Evolutionary conservation across 345 rosid species (phyloP), one percentile per base, ranked within the genome.

Genomic region (Hibiscus trionum): DNA sequence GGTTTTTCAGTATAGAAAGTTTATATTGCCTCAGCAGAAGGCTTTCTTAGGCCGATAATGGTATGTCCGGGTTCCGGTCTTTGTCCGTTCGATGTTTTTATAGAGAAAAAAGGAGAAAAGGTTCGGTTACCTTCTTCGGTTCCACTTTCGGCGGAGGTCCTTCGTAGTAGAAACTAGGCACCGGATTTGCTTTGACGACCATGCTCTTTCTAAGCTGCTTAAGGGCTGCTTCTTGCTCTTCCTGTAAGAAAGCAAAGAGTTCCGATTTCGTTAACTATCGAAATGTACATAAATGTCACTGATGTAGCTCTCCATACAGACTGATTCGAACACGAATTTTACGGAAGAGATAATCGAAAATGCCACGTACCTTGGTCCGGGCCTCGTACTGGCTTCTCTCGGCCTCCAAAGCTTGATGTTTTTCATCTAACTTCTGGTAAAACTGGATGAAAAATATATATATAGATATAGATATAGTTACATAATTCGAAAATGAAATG

Each of bases 121-220:
- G 39, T 65, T 49, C 7, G n/a, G 47, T 2, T 87, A 96, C 99
- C 99, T 96, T 96, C 84, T 88, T 93, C 35, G 81, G 85, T 82
- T 91, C 93, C 11, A 73, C 76, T 85, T 91, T 91, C 0, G 91
- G 91, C 7, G 99, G 96, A 77, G 98, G 95, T 0, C 82, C 83
- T 74, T 93, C 94, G n/a, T 96, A 87, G 84, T 96, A 93, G 83
- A 96, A 96, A 85, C 74, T 88, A 10, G 99, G 99, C 44, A 96
- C 86, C 0, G 99, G 99, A 53, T 93, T 93, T 26, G 99, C 98
- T 82, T 78, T 96, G 69, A 86, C 72, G 47, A 82, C 86, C 90
- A 96, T 82, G 87, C 37, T 85, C 87, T 81, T 96, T 76, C 99
- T 85, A 63, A 96, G 93, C 82, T 91, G 94, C 83, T 87, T 93